A percentile compares a stretch with the other conserved stretches of the same genome.
phyloP scores from a whole-genome alignment of 305 asterid genomes.

The Plantago lanceolata region DNA sequence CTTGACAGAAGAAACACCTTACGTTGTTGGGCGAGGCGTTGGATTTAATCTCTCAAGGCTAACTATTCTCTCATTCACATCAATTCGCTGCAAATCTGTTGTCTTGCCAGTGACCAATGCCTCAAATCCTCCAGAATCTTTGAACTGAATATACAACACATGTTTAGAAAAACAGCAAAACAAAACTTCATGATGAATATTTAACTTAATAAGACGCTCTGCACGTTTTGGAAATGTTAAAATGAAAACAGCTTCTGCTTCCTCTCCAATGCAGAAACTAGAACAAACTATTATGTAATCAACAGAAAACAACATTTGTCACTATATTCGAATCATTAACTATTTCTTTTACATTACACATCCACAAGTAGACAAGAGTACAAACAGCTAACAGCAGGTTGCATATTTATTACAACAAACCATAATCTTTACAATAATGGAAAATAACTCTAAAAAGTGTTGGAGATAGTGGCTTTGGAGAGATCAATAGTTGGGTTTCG shows the following conservation, averaged over 20 bases:
- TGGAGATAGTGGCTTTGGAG: too few species aligned
- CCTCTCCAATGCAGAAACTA: too few species aligned
- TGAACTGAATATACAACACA: slow-evolving; percentile 36
- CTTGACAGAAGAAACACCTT: slow-evolving; percentile 35
- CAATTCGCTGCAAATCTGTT: slow-evolving; percentile 55
- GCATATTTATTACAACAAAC: slow-evolving; percentile 3
- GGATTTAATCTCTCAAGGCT: slow-evolving; percentile 58
- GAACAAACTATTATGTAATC: too few species aligned
- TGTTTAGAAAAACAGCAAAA: slow-evolving; percentile 4
- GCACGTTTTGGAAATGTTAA: neutral
- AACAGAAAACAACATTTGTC: neutral
- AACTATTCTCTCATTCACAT: slow-evolving; percentile 74
- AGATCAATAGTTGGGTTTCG: too few species aligned
- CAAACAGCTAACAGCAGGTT: neutral
- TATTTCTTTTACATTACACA: neutral
- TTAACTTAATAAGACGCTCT: neutral
- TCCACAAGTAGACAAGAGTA: neutral
- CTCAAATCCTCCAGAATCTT: slow-evolving; percentile 66
- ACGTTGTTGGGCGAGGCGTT: slow-evolving; percentile 79
- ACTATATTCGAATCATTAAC: neutral
- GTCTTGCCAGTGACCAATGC: slow-evolving; percentile 51
- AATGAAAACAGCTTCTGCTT: neutral
- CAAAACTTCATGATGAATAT: slow-evolving; percentile 4
- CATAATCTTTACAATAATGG: neutral
- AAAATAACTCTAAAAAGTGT: neutral